Base-by-base conservation (phyloP, 2,329 filamentous ascomycete genomes). In the Aureobasidium sp. region DNA sequence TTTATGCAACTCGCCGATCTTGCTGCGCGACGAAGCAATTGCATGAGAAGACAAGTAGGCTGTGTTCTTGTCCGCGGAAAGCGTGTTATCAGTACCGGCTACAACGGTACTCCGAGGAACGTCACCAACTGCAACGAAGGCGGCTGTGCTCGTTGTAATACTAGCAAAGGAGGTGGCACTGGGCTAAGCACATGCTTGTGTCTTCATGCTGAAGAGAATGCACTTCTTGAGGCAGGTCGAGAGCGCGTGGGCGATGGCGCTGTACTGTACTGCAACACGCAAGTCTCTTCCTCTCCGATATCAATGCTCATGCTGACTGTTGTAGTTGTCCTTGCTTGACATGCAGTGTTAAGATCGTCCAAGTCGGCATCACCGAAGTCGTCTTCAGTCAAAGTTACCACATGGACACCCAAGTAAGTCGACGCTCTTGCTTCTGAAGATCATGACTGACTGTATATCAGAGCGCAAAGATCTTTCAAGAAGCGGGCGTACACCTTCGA, bases 191-290 rank as follows among this genome's bases (percentile, higher is more conserved):
- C 93, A 6, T 99, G 94, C 71, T 82, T 97, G 55, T 99, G 94
- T 74, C 84, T 99, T n/a, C 94, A 99, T 74, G 94, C 94, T 0
- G 94, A 99, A 78, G 94, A 99, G 77, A 99, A 99, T 73, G 94
- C 94, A 1, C 81, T 99, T 63, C 81, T 99, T 10, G 94, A 99
- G 78, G 94, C 94, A 23, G 94, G 94, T 0, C 82, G 94, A 68
- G 94, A 97, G 75, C 82, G 94, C 63, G 91, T 99, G 67, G 81
- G 90, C 23, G 88, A 90, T 61, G 89, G 87, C 5, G 85, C 89
- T 41, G 89, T 91, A 55, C 78, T 99, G 29, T 99, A 97, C 76
- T 97, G 92, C 75, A 90, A 97, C 72, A 97, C 92, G 67, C 81
- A 56, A 26, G 62, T 63, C 10, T 68, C 46, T 47, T n/a, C 20